Base-by-base conservation (phyloP, 1,139 yeast species). In the Zhuliangozyma blackwelliae region DNA sequence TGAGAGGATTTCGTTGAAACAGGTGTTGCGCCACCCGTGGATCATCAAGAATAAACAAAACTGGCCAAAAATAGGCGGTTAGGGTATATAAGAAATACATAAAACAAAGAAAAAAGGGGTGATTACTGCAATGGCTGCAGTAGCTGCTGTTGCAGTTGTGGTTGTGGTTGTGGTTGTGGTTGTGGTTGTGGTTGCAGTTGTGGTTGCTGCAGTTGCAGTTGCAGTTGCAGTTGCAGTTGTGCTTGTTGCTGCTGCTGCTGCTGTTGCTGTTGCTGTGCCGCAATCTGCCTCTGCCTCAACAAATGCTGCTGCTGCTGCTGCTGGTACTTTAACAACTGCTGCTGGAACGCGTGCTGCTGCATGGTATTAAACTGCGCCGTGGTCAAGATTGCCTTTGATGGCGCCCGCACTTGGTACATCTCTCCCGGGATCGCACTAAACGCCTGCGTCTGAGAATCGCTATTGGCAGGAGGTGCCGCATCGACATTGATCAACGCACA, bases 1-100 rank as follows among this genome's bases (percentile, higher is more conserved):
- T 7, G 69, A 79, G 39, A 68, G 98, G 46, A 66, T 82, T 40
- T 60, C 75, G 1, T 63, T 92, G 37, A 59, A 61, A 7, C 80
- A 79, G 27, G 83, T 90, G 2, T 72, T 77, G 35, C 55, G 58
- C 7, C 97, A 90, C 56, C 92, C 95, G 0, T 90, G 97, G 97
- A 82, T 90, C 3, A 43, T 66, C 10, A 79, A 77, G 49, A 79
- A 87, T 55, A 74, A 69, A 50, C 73, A 75, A 4, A 47, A 47
- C 23, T 70, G 75, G 75, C 68, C 69, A 6, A 39, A 33, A 41
- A 34, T 28, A 30, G 12, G 27, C n/a, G 22, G 22, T 5, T 21
- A 7, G n/a, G n/a, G n/a, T n/a, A 5, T 8, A 32, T 19, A 35
- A 21, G 32, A 19, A n/a, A 16, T 10, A n/a, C 20, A 29, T 10